Conservation (phyloP, 306 rosid genomes). For the Gleditsia sinensis region DNA sequence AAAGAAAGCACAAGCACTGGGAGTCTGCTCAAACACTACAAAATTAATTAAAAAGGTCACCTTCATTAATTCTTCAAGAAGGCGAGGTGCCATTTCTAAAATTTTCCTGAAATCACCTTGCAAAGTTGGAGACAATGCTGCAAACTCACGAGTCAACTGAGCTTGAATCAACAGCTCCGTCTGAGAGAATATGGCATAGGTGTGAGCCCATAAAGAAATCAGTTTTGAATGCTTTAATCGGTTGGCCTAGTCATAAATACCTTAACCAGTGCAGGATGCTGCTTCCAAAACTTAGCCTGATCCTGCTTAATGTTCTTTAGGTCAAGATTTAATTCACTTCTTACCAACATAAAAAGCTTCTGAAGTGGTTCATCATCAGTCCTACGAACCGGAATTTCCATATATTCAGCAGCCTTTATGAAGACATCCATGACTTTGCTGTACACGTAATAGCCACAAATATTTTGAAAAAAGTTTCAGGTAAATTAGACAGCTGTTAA, state of each 20-base stretch:
- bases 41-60: slow-evolving; percentile 47
- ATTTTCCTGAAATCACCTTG: slow-evolving; percentile 79
- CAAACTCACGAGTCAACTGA: slow-evolving; percentile 81
- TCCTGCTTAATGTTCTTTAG: slow-evolving; percentile 98
- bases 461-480: slow-evolving; percentile 1
- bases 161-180: slow-evolving; percentile 97
- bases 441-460: slow-evolving; percentile 26
- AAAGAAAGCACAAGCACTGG: slow-evolving; percentile 25
- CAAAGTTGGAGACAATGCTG: slow-evolving; percentile 73
- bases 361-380: slow-evolving; percentile 94
- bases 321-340: slow-evolving; percentile 98
- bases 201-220: slow-evolving; percentile 37
- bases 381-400: slow-evolving; percentile 96
- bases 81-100: slow-evolving; percentile 92
- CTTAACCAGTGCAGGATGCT: slow-evolving; percentile 96
- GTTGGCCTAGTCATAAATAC: slow-evolving; percentile 44
- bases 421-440: slow-evolving; percentile 99
- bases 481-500: slow-evolving; percentile 3
- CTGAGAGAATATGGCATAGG: slow-evolving; percentile 52
- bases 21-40: slow-evolving; percentile 23
- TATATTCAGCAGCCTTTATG: slow-evolving; percentile 92
- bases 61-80: slow-evolving; percentile 99
- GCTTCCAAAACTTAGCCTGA: slow-evolving; percentile 99
- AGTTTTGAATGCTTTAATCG: slow-evolving; percentile 19
- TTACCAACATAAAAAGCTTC: slow-evolving; percentile 89